phyloP scores from a whole-genome alignment of 345 rosid species.

The Hirschfeldia incana region DNA sequence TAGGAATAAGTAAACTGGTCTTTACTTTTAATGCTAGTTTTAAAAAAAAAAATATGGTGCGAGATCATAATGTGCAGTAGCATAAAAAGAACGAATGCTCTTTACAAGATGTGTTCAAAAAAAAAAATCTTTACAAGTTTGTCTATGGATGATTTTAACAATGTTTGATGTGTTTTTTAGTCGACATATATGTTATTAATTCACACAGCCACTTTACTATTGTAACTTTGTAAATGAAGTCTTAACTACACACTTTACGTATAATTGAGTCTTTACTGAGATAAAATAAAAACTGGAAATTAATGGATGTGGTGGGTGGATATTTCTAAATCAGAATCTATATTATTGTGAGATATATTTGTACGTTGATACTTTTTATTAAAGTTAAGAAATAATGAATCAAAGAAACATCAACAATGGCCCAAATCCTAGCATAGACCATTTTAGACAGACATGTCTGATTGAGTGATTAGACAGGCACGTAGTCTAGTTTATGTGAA shows the following conservation, averaged over 20 bases:
- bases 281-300: background rate
- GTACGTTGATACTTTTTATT: background rate
- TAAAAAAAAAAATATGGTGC: background rate
- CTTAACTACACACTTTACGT: background rate
- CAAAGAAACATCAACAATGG: slow-evolving; percentile 3
- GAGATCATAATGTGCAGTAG: background rate
- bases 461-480: slow-evolving; percentile 1
- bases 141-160: background rate
- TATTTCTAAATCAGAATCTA: background rate
- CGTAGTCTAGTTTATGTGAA: background rate
- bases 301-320: background rate
- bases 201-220: slow-evolving; percentile 3
- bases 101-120: background rate
- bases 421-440: slow-evolving; percentile 10
- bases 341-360: background rate
- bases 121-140: background rate
- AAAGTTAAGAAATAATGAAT: background rate
- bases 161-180: background rate
- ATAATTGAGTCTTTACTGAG: background rate
- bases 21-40: no score
- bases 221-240: background rate
- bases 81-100: background rate
- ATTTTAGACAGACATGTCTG: slow-evolving; percentile 2
- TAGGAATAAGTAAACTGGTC: no score
- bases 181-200: background rate